These are phyloP conservation scores for Deinandra increscens DNA, from an alignment of 129 eudicot genomes.

Conservation along the genomic window DNA sequence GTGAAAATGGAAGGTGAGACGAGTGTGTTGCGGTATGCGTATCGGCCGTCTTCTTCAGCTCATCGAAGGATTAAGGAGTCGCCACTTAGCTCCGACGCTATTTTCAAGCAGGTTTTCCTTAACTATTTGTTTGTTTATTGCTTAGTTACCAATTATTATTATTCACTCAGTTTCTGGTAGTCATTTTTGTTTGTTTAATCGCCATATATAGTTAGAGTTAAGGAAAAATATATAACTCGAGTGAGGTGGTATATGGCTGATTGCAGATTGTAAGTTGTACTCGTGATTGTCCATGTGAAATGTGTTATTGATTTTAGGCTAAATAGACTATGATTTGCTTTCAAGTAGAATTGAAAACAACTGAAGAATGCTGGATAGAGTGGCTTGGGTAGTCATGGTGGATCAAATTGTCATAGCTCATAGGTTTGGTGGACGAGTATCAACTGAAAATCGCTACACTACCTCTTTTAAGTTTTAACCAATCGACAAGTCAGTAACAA, in stretches of 20 bases:
- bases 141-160: not conserved
- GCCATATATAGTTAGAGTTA: slow-evolving; percentile 1
- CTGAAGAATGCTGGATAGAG: not conserved
- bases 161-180: not conserved
- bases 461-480: not conserved
- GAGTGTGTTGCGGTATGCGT: slow-evolving; percentile 35
- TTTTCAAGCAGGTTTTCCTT: slow-evolving; percentile 71
- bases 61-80: slow-evolving; percentile 71
- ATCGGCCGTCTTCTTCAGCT: slow-evolving; percentile 79
- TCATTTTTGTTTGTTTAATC: not conserved
- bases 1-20: slow-evolving; percentile 9
- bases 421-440: not conserved
- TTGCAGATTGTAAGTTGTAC: not conserved
- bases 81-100: slow-evolving; percentile 94
- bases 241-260: not conserved
- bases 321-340: not conserved
- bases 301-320: not conserved
- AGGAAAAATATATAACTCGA: not conserved
- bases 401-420: not conserved
- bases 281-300: slow-evolving; percentile 7
- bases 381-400: not conserved
- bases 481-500: too few relatives aligned
- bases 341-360: not conserved
- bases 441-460: too few relatives aligned
- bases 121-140: not conserved